A percentile compares a stretch with the other conserved stretches of the same genome.
Evolutionary conservation across 1,284 basidiomycete species (phyloP).

Genomic region (Albatrellus sp.): DNA sequence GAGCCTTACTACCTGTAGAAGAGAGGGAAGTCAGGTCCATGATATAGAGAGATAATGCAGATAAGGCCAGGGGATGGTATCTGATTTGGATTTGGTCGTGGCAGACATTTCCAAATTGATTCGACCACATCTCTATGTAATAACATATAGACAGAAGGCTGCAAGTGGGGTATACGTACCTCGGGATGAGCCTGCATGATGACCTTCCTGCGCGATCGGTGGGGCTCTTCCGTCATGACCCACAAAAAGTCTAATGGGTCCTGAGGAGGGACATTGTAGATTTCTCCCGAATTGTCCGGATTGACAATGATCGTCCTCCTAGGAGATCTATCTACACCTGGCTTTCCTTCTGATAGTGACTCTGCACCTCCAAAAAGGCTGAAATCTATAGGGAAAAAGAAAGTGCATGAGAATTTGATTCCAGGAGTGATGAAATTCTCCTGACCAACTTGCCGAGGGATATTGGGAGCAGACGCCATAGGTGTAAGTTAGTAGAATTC

Average conservation of each 20-base stretch:
- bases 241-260: constrained; percentile 80
- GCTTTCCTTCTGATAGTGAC: constrained; percentile 42
- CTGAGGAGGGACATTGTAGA: constrained; percentile 41
- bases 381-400: constrained; percentile 51
- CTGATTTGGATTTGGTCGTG: too few species aligned
- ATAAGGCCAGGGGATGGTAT: neutral
- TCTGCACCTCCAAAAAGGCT: constrained; percentile 76
- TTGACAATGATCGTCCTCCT: constrained; percentile 41
- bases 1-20: constrained; percentile 69
- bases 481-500: too few species aligned
- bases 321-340: constrained; percentile 25
- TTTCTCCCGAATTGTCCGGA: constrained; percentile 26
- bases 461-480: constrained; percentile 11
- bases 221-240: constrained; percentile 97
- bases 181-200: constrained; percentile 94
- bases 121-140: neutral
- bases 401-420: neutral
- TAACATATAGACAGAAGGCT: neutral
- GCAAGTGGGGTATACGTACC: constrained; percentile 45
- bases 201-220: constrained; percentile 74
- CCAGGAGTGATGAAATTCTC: neutral
- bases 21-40: neutral
- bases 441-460: constrained; percentile 9
- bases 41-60: neutral
- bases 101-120: too few species aligned